Evolutionary conservation across 331 rosid genomes (phyloP).

Genomic region (Quercus lobata): DNA sequence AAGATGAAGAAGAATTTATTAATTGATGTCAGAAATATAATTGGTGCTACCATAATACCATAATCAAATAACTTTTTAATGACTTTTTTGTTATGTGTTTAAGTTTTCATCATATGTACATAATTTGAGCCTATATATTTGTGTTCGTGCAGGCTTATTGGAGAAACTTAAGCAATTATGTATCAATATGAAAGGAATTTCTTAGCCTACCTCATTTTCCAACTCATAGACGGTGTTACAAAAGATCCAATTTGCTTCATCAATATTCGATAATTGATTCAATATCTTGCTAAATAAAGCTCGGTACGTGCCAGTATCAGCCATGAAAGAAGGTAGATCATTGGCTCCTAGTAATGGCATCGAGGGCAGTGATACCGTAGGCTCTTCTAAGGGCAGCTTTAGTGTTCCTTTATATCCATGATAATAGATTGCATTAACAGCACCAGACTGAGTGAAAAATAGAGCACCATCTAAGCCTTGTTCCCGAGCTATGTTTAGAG

Average conservation of each 20-base stretch:
- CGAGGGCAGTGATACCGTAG: not conserved
- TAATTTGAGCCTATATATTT: too few species aligned
- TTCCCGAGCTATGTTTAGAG: not conserved
- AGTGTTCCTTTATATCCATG: not conserved
- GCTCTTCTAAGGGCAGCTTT: not conserved
- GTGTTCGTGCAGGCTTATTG: too few species aligned
- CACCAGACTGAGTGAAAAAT: slow-evolving; percentile 1
- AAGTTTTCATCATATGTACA: too few species aligned
- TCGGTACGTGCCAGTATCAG: not conserved
- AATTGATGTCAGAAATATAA: too few species aligned
- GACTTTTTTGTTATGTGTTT: too few species aligned
- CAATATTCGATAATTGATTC: not conserved
- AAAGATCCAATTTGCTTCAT: not conserved
- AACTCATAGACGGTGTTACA: not conserved
- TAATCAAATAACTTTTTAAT: too few species aligned
- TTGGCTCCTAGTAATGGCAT: not conserved
- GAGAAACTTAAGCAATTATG: not conserved
- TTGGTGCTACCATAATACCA: too few species aligned
- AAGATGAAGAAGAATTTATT: too few species aligned
- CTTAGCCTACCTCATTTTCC: not conserved
- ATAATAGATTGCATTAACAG: not conserved
- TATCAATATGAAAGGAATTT: not conserved
- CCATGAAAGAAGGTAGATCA: not conserved
- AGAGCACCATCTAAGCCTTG: not conserved
- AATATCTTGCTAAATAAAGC: not conserved